Conservation (phyloP, 352 stramenopile species). For the Phytophthora sp. region DNA sequence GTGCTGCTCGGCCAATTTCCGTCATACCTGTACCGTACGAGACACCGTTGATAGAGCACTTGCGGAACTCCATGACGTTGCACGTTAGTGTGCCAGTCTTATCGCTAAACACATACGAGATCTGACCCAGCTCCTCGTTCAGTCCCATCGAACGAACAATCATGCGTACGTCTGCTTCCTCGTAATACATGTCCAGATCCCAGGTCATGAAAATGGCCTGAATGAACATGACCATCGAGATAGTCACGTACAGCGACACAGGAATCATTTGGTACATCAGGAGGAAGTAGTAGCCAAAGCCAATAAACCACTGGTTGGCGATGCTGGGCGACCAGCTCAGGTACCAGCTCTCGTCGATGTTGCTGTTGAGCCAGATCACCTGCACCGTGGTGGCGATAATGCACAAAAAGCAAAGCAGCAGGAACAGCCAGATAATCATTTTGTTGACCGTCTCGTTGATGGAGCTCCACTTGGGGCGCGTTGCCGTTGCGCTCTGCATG, state of each 20-base stretch:
- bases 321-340: conserved; percentile 51
- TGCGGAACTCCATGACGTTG: conserved; percentile 96
- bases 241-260: conserved; percentile 97
- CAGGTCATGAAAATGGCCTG: conserved; percentile 95
- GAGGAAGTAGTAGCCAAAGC: conserved; percentile 94
- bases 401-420: conserved; percentile 69
- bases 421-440: conserved; percentile 81
- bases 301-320: conserved; percentile 71
- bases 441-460: conserved; percentile 84
- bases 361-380: conserved; percentile 63
- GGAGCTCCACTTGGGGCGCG: conserved; percentile 78
- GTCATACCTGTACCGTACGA: conserved; percentile 91
- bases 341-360: conserved; percentile 59
- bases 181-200: conserved; percentile 93
- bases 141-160: conserved; percentile 85
- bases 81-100: conserved; percentile 95
- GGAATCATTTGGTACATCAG: conserved; percentile 98
- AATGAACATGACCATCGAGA: conserved; percentile 96
- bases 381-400: conserved; percentile 59
- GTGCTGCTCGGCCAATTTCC: conserved; percentile 75
- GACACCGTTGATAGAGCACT: conserved; percentile 93
- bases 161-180: conserved; percentile 89
- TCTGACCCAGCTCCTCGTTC: conserved; percentile 92
- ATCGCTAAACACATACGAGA: conserved; percentile 93
- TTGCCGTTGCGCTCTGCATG: conserved; percentile 75